Base-by-base conservation (phyloP, 345 rosid species). In the Eucalyptus regnans region DNA sequence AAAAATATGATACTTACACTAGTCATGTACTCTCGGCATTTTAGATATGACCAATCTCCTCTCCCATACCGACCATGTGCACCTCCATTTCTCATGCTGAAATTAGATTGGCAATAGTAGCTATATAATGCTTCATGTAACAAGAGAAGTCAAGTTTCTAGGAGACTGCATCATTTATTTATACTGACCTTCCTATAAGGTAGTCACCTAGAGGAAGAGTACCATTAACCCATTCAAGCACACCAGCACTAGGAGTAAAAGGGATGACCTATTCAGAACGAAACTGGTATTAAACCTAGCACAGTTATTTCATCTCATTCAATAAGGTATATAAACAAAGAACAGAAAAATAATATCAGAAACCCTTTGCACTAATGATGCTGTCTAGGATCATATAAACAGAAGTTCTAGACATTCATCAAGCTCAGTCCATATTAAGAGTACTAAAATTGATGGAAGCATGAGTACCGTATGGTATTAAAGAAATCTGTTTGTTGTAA, bases 161-260 rank as follows among this genome's bases (percentile, higher is more conserved):
- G 60, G 18, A 87, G 62, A 84, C 50, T 25, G 60, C 83, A 37
- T 76, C 48, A 9, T 62, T 46, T 66, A 88, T 37, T 49, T 90
- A 87, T 51, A 91, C 94, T 80, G 50, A 97, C 99, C 99, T 96
- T 93, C 98, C 99, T 76, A 88, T 95, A 90, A 97, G 99, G 94
- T 97, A 96, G 46, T 97, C 99, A 90, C 98, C 99, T 80, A 97
- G 95, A 88, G 99, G 99, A 91, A 96, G 89, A 87, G 99, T 97
- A 87, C 99, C 99, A 93, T 95, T 93, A 86, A 97, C 99, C 99
- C 99, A 97, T 91, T 97, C 99, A 89, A 97, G 97, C 91, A 97
- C 98, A 89, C 99, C 99, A 88, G 98, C 99, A 91, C 99, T 97
- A 79, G 99, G 99, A 88, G 99, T 97, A 90, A 97, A 97, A 87